Conservation (phyloP, 2,329 filamentous ascomycete species). For the Ophiostoma perfectum region DNA sequence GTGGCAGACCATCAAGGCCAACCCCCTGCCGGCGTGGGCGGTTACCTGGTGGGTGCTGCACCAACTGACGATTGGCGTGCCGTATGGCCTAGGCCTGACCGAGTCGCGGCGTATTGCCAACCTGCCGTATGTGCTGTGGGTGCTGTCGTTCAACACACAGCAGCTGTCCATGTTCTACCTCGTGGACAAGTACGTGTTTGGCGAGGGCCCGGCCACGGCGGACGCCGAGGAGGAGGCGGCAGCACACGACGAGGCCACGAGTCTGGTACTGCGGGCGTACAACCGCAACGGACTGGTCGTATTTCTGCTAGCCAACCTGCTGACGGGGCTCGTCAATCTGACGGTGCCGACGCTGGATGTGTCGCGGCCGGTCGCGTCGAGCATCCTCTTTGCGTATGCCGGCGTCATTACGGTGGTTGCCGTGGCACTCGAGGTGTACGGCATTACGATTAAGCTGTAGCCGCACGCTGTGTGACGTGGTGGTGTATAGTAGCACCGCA, state of each 20-base stretch:
- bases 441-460: constrained; percentile 67
- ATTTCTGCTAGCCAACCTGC: constrained; percentile 80
- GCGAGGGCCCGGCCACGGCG: constrained; percentile 54
- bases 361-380: constrained; percentile 60
- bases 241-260: constrained; percentile 65
- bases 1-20: constrained; percentile 26
- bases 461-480: not conserved
- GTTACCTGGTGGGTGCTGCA: constrained; percentile 66
- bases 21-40: constrained; percentile 59
- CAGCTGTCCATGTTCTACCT: constrained; percentile 74
- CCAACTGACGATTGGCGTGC: constrained; percentile 55
- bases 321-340: constrained; percentile 87
- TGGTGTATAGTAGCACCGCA: not conserved
- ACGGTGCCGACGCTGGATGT: constrained; percentile 75
- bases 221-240: constrained; percentile 57
- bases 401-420: constrained; percentile 62
- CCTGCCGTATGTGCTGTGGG: constrained; percentile 88
- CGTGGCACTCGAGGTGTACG: constrained; percentile 56
- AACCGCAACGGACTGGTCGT: constrained; percentile 83
- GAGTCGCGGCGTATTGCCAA: constrained; percentile 91
- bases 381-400: constrained; percentile 68
- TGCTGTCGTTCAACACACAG: constrained; percentile 81
- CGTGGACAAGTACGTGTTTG: constrained; percentile 75
- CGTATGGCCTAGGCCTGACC: constrained; percentile 63
- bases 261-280: constrained; percentile 71